phyloP scores from a whole-genome alignment of 140 eudicot genomes.

The Oenanthe javanica region DNA sequence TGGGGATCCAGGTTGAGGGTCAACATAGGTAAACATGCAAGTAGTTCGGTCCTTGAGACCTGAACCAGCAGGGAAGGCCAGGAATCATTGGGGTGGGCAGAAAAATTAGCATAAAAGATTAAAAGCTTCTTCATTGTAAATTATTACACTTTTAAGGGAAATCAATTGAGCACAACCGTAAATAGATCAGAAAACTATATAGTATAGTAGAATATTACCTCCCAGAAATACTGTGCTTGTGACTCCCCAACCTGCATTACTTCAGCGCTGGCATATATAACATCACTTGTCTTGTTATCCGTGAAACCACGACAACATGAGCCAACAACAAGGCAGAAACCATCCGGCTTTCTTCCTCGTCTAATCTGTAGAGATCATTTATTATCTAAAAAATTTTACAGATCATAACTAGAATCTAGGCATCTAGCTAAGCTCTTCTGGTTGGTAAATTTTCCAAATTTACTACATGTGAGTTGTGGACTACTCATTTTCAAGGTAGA shows the following conservation, averaged over 20 bases:
- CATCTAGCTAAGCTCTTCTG: neutral
- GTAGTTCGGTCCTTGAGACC: constrained; percentile 91
- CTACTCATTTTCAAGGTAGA: no score
- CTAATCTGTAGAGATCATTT: constrained; percentile 52
- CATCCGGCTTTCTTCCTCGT: constrained; percentile 87
- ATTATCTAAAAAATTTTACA: neutral
- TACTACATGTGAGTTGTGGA: no score
- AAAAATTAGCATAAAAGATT: neutral
- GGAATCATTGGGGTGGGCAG: constrained; percentile 10
- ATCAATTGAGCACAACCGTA: neutral
- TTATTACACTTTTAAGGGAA: neutral
- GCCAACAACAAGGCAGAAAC: constrained; percentile 96
- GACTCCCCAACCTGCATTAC: constrained; percentile 64
- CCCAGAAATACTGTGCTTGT: constrained; percentile 90
- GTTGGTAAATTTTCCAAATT: neutral
- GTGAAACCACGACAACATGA: constrained; percentile 83
- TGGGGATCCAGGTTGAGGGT: constrained; percentile 84
- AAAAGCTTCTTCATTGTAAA: neutral
- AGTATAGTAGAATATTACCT: constrained; percentile 34
- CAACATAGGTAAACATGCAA: constrained; percentile 87
- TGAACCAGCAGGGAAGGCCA: constrained; percentile 99
- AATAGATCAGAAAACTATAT: neutral
- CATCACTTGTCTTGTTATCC: constrained; percentile 74
- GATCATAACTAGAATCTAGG: neutral
- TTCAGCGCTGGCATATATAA: constrained; percentile 71